Percentiles rank a stretch among this genome's conserved stretches.
Evolutionary conservation across 768 basidiomycete genomes (phyloP).

Genomic region (Coprinellus micaceus): DNA sequence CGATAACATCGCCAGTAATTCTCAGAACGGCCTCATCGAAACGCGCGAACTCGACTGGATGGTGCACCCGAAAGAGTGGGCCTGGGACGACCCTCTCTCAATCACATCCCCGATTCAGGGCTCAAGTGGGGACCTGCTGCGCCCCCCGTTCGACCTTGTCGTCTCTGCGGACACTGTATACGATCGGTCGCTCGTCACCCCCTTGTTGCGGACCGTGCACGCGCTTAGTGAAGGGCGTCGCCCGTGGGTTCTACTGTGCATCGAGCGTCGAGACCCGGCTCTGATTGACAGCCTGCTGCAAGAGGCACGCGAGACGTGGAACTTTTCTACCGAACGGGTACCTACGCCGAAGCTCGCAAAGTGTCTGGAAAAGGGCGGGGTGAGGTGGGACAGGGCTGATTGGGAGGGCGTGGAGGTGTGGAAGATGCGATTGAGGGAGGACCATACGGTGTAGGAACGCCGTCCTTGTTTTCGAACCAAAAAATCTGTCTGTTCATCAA

Average conservation of each 20-base stretch:
- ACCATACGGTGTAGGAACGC: background rate
- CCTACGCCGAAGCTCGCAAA: conserved; percentile 56
- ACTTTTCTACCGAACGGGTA: conserved; percentile 57
- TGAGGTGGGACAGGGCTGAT: conserved; percentile 61
- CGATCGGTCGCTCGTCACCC: conserved; percentile 51
- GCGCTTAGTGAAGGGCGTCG: conserved; percentile 40
- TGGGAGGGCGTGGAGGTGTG: conserved; percentile 85
- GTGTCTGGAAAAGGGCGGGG: conserved; percentile 53
- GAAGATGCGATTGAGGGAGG: conserved; percentile 41
- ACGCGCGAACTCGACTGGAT: conserved; percentile 73
- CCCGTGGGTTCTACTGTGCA: conserved; percentile 57
- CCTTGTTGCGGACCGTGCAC: conserved; percentile 67
- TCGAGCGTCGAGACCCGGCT: conserved; percentile 74
- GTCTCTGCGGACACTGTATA: conserved; percentile 85
- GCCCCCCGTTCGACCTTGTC: conserved; percentile 71
- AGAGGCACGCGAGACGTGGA: conserved; percentile 52
- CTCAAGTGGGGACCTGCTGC: conserved; percentile 19
- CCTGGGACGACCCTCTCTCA: conserved; percentile 40
- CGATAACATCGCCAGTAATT: conserved; percentile 59
- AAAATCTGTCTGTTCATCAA: no score
- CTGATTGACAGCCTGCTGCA: conserved; percentile 58
- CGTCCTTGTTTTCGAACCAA: no score
- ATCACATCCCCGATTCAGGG: conserved; percentile 13
- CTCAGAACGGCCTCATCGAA: conserved; percentile 42
- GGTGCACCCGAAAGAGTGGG: conserved; percentile 50